Evolutionary conservation across 2,329 filamentous ascomycete species (phyloP).

Genomic region (Stachybotrys chartarum): DNA sequence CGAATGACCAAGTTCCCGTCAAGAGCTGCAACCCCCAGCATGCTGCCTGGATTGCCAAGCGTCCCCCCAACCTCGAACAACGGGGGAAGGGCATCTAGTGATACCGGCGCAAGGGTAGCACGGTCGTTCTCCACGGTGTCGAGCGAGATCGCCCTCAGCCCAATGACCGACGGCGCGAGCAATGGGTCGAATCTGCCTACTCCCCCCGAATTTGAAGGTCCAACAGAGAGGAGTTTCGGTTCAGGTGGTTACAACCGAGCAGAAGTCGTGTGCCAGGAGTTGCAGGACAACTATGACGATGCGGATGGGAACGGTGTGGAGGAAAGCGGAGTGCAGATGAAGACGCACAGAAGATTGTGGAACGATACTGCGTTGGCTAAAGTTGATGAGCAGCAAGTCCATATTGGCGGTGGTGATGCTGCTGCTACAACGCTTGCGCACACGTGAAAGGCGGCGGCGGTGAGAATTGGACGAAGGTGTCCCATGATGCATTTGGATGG

Average conservation of each 20-base stretch:
- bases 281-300: slow-evolving; percentile 19
- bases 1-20: slow-evolving; percentile 12
- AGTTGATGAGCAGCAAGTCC: slow-evolving; percentile 10
- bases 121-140: slow-evolving; percentile 25
- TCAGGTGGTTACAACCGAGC: slow-evolving; percentile 12
- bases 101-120: slow-evolving; percentile 10
- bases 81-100: background rate
- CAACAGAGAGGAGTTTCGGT: slow-evolving; percentile 12
- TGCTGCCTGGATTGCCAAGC: background rate
- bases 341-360: slow-evolving; percentile 24
- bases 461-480: background rate
- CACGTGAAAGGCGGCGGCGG: background rate
- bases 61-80: background rate
- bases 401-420: background rate
- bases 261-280: slow-evolving; percentile 8
- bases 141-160: slow-evolving; percentile 27
- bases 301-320: slow-evolving; percentile 17
- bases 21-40: slow-evolving; percentile 8
- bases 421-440: background rate
- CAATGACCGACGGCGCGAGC: slow-evolving; percentile 26
- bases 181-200: slow-evolving; percentile 26
- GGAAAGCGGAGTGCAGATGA: slow-evolving; percentile 16
- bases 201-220: slow-evolving; percentile 27
- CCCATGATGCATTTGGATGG: no score
- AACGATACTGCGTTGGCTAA: slow-evolving; percentile 26